Conservation (phyloP, 163 green algal species). For the Chloromonas sp. region DNA sequence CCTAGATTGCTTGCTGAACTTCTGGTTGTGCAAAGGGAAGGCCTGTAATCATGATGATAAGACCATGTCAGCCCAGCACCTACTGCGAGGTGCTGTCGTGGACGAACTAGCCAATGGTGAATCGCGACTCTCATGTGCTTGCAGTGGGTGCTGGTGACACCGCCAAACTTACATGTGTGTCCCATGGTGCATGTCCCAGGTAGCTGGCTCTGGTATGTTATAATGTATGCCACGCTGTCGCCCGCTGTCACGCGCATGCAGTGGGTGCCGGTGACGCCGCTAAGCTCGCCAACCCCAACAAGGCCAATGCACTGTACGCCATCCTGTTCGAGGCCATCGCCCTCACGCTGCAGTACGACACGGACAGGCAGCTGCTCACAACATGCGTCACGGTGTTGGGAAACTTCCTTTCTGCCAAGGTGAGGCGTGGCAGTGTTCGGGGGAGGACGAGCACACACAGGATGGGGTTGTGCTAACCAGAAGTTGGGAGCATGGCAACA, state of each 20-base stretch:
- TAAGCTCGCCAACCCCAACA: slow-evolving; percentile 90
- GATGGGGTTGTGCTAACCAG: too few relatives aligned
- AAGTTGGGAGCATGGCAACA: not conserved
- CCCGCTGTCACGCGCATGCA: not conserved
- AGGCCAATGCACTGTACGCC: slow-evolving; percentile 93
- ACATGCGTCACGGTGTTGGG: not conserved
- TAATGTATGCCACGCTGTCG: too few relatives aligned
- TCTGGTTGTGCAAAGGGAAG: too few relatives aligned
- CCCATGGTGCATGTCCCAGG: too few relatives aligned
- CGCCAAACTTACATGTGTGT: slow-evolving; percentile 38
- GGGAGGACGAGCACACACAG: too few relatives aligned
- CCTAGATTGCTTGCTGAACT: too few relatives aligned
- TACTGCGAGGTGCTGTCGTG: too few relatives aligned
- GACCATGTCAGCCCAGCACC: too few relatives aligned
- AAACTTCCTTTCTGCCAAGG: not conserved
- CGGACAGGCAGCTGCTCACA: slow-evolving; percentile 57
- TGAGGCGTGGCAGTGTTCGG: not conserved
- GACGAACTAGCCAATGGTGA: too few relatives aligned
- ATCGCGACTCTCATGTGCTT: too few relatives aligned
- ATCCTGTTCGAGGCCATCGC: slow-evolving; percentile 94
- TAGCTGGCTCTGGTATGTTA: too few relatives aligned
- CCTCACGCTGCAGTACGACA: slow-evolving; percentile 71
- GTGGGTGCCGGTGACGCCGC: slow-evolving; percentile 2
- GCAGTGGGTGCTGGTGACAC: slow-evolving; percentile 1
- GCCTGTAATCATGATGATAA: too few relatives aligned